phyloP scores from a whole-genome alignment of 179 eudicot genomes.

The Spergularia azorica region DNA sequence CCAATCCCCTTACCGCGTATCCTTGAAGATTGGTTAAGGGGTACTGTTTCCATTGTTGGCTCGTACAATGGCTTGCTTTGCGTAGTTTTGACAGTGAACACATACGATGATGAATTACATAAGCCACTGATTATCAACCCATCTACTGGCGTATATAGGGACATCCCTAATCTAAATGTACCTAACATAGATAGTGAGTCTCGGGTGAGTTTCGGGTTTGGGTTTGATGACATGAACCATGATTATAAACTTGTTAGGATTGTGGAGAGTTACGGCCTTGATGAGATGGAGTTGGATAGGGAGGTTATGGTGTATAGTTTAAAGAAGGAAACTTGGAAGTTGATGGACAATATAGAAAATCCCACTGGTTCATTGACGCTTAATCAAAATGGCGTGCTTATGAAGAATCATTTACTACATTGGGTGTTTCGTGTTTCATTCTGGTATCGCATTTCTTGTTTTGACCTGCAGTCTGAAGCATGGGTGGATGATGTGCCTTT shows the following conservation, averaged over 20 bases:
- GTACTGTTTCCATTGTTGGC: background rate
- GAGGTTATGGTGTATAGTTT: background rate
- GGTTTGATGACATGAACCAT: slow-evolving; percentile 11
- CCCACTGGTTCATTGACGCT: too few species aligned
- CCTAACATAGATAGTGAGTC: background rate
- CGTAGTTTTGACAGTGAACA: background rate
- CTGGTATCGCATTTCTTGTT: background rate
- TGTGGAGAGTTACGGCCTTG: background rate
- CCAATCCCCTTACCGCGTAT: background rate
- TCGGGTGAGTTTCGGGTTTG: slow-evolving; percentile 10
- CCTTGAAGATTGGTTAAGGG: background rate
- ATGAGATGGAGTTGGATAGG: background rate
- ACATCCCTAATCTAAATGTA: background rate
- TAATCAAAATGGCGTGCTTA: background rate
- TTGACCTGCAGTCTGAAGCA: background rate
- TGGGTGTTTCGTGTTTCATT: background rate
- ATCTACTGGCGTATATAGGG: slow-evolving; percentile 1
- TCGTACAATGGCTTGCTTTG: slow-evolving; percentile 23
- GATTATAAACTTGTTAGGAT: slow-evolving; percentile 23
- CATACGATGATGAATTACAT: too few species aligned
- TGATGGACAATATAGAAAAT: background rate
- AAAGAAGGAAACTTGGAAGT: background rate
- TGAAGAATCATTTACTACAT: background rate
- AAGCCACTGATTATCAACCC: slow-evolving; percentile 13
- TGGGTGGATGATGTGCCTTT: background rate